phyloP scores from a whole-genome alignment of 2,329 filamentous ascomycete genomes.

The Exophiala calicioides region DNA sequence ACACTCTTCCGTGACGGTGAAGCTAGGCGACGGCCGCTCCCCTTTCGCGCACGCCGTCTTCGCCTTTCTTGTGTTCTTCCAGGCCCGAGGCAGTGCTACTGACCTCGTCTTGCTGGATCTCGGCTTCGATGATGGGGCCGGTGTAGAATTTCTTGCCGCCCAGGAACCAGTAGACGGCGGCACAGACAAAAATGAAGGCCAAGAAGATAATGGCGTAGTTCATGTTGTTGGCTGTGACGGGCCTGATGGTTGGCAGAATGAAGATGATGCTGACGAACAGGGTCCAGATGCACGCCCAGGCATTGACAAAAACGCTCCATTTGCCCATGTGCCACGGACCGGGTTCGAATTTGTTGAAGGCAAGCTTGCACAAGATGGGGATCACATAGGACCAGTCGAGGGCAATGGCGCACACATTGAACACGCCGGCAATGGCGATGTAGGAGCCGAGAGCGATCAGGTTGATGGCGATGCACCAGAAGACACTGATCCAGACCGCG shows the following conservation, averaged over 20 bases:
- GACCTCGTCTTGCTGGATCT: slow-evolving; percentile 18
- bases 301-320: slow-evolving; percentile 46
- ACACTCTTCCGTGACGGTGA: no score
- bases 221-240: slow-evolving; percentile 53
- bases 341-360: slow-evolving; percentile 51
- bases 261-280: slow-evolving; percentile 57
- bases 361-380: slow-evolving; percentile 56
- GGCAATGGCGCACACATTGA: slow-evolving; percentile 49
- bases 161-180: slow-evolving; percentile 50
- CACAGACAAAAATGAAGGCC: slow-evolving; percentile 47
- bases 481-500: slow-evolving; percentile 58
- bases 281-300: slow-evolving; percentile 55
- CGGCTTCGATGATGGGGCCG: slow-evolving; percentile 45
- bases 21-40: background rate
- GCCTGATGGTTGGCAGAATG: slow-evolving; percentile 52
- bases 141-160: slow-evolving; percentile 51
- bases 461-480: slow-evolving; percentile 59
- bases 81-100: slow-evolving; percentile 12
- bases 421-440: slow-evolving; percentile 48
- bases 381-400: slow-evolving; percentile 57
- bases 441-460: slow-evolving; percentile 60
- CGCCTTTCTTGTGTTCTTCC: slow-evolving; percentile 17
- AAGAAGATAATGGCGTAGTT: slow-evolving; percentile 58
- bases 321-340: slow-evolving; percentile 57
- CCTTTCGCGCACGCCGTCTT: background rate